phyloP scores from a whole-genome alignment of 176 grass and related monocot genomes.

The Carex littledalei region DNA sequence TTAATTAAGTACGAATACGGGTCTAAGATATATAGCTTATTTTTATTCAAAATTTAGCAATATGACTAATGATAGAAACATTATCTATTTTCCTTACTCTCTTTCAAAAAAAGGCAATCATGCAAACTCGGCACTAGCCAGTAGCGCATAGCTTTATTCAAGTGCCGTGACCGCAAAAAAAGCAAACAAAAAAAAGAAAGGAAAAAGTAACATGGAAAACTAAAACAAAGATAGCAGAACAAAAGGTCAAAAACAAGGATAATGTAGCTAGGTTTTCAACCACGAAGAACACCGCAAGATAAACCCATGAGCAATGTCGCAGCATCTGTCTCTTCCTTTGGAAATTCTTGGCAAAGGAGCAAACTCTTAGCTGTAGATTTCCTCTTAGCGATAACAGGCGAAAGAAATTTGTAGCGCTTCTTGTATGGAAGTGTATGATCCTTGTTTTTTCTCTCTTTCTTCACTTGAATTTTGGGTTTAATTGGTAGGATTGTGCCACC shows the following conservation, averaged over 20 bases:
- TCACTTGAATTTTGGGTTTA: neutral
- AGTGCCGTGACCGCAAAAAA: neutral
- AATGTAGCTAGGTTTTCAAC: constrained; percentile 4
- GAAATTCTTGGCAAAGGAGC: constrained; percentile 13
- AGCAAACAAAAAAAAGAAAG: neutral
- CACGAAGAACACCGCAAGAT: constrained; percentile 25
- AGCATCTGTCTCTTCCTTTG: constrained; percentile 26
- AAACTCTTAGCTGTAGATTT: constrained; percentile 14
- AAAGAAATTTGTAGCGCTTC: constrained; percentile 26
- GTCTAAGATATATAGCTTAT: neutral
- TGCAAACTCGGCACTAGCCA: neutral
- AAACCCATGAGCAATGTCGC: constrained; percentile 30
- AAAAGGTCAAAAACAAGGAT: neutral
- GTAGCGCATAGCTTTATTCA: neutral
- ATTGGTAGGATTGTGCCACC: constrained; percentile 4
- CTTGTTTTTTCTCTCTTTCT: neutral
- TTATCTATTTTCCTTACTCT: neutral
- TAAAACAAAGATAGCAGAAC: neutral
- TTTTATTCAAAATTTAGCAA: neutral
- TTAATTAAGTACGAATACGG: neutral
- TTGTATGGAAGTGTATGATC: constrained; percentile 9
- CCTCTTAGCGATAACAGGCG: neutral
- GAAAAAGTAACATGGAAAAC: neutral
- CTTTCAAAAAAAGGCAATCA: neutral
- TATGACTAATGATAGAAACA: neutral